Evolutionary conservation across 2,329 filamentous ascomycete genomes (phyloP).

Genomic region (Sphaerostilbella broomeana): DNA sequence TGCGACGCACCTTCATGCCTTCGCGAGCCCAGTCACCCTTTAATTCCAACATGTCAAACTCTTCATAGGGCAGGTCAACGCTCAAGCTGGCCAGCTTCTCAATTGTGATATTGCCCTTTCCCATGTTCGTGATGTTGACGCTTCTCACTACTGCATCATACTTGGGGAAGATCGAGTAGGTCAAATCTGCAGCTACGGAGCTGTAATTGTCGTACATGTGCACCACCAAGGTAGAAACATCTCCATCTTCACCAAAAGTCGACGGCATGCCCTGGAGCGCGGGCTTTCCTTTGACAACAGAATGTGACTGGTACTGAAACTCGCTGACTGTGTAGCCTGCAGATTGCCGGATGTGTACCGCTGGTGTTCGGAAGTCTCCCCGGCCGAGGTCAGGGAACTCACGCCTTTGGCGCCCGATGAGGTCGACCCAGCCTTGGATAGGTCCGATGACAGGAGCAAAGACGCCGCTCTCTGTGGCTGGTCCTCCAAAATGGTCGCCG

Average conservation of each 20-base stretch:
- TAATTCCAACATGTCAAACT: slow-evolving; percentile 56
- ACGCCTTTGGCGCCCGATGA: slow-evolving; percentile 45
- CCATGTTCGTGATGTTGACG: slow-evolving; percentile 54
- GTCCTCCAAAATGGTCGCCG: slow-evolving; percentile 56
- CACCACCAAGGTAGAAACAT: slow-evolving; percentile 54
- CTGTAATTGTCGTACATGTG: slow-evolving; percentile 54
- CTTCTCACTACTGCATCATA: slow-evolving; percentile 56
- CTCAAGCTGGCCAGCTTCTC: slow-evolving; percentile 55
- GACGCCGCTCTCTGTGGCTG: slow-evolving; percentile 41
- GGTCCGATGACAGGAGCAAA: slow-evolving; percentile 32
- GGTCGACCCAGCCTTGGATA: slow-evolving; percentile 46
- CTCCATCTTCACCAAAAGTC: slow-evolving; percentile 48
- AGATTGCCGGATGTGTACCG: slow-evolving; percentile 53
- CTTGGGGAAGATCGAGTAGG: slow-evolving; percentile 57
- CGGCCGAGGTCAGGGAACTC: slow-evolving; percentile 60
- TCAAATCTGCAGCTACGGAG: slow-evolving; percentile 50
- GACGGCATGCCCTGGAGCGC: slow-evolving; percentile 49
- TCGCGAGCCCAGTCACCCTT: slow-evolving; percentile 59
- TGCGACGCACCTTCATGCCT: slow-evolving; percentile 45
- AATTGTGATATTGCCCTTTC: slow-evolving; percentile 44
- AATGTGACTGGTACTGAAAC: slow-evolving; percentile 51
- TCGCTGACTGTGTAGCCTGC: slow-evolving; percentile 53
- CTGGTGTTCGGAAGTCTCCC: slow-evolving; percentile 56
- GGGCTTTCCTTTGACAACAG: slow-evolving; percentile 51
- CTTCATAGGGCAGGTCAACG: slow-evolving; percentile 52